Conservation (phyloP, 371 early-diverging fungal species). For the Quaeritorhiza haematococci region DNA sequence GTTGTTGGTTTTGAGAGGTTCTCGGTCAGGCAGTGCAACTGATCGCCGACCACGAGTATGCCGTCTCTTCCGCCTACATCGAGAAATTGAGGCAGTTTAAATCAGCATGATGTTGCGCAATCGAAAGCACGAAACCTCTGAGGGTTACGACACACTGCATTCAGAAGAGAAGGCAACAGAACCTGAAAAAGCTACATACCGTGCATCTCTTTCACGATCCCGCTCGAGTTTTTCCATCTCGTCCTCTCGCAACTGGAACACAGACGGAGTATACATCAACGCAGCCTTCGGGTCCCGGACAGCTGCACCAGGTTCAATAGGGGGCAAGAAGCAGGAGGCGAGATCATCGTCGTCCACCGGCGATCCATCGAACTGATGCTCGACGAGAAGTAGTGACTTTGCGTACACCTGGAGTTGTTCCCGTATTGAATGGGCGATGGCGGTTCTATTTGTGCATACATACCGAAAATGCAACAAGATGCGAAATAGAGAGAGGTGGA, state of each 20-base stretch:
- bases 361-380: slow-evolving; percentile 65
- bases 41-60: slow-evolving; percentile 70
- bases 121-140: too few relatives aligned
- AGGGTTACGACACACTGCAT: too few relatives aligned
- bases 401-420: slow-evolving; percentile 84
- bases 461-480: slow-evolving; percentile 8
- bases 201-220: slow-evolving; percentile 70
- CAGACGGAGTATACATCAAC: slow-evolving; percentile 52
- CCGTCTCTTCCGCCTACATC: slow-evolving; percentile 68
- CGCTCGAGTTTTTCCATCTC: slow-evolving; percentile 76
- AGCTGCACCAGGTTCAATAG: slow-evolving; percentile 46
- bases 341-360: slow-evolving; percentile 73
- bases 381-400: slow-evolving; percentile 76
- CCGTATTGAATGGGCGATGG: slow-evolving; percentile 88
- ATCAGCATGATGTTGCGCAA: too few relatives aligned
- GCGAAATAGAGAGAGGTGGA: not conserved
- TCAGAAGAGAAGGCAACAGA: too few relatives aligned
- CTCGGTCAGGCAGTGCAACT: slow-evolving; percentile 65
- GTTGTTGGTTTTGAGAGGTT: slow-evolving; percentile 50
- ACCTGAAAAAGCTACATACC: slow-evolving; percentile 5
- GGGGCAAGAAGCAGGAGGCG: slow-evolving; percentile 62
- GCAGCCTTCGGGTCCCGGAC: slow-evolving; percentile 51
- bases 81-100: too few relatives aligned
- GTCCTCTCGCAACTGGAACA: slow-evolving; percentile 57
- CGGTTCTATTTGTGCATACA: slow-evolving; percentile 52